These are phyloP conservation scores for Inonotus hispidus DNA, from an alignment of 1,284 basidiomycete species.

Conservation along the genomic window DNA sequence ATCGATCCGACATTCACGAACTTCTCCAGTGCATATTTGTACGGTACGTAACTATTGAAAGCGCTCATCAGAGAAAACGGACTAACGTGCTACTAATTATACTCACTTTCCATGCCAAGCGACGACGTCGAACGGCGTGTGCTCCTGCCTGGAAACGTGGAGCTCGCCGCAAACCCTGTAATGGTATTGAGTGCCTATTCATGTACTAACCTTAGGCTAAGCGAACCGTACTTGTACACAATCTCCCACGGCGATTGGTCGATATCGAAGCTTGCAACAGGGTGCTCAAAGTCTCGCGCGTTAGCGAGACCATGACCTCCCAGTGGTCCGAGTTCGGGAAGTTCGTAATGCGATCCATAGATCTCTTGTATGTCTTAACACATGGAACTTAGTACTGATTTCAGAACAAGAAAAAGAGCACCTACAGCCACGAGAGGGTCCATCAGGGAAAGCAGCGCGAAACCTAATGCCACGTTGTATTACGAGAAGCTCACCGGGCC, in stretches of 20 bases:
- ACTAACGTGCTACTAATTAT: not conserved
- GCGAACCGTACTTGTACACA: slow-evolving; percentile 33
- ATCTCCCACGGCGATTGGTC: slow-evolving; percentile 51
- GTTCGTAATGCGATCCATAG: slow-evolving; percentile 56
- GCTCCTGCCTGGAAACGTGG: slow-evolving; percentile 52
- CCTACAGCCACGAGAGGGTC: slow-evolving; percentile 47
- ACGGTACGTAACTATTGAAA: slow-evolving; percentile 55
- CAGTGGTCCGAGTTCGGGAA: slow-evolving; percentile 64
- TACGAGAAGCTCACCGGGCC: slow-evolving; percentile 58
- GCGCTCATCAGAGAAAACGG: not conserved
- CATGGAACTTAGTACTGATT: slow-evolving; percentile 15
- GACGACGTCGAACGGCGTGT: slow-evolving; percentile 72
- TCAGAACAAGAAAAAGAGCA: slow-evolving; percentile 3
- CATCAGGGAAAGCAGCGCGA: slow-evolving; percentile 53
- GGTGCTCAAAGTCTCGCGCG: slow-evolving; percentile 58
- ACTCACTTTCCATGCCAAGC: slow-evolving; percentile 42
- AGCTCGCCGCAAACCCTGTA: slow-evolving; percentile 45
- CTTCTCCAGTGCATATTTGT: slow-evolving; percentile 64
- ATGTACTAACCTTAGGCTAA: slow-evolving; percentile 1
- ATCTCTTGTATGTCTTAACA: slow-evolving; percentile 51
- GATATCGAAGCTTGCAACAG: slow-evolving; percentile 58
- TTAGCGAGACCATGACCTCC: slow-evolving; percentile 61
- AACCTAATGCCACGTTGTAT: slow-evolving; percentile 64
- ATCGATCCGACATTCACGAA: slow-evolving; percentile 64
- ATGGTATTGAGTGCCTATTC: not conserved